phyloP scores from a whole-genome alignment of 768 basidiomycete genomes.

The Calocera cornea region DNA sequence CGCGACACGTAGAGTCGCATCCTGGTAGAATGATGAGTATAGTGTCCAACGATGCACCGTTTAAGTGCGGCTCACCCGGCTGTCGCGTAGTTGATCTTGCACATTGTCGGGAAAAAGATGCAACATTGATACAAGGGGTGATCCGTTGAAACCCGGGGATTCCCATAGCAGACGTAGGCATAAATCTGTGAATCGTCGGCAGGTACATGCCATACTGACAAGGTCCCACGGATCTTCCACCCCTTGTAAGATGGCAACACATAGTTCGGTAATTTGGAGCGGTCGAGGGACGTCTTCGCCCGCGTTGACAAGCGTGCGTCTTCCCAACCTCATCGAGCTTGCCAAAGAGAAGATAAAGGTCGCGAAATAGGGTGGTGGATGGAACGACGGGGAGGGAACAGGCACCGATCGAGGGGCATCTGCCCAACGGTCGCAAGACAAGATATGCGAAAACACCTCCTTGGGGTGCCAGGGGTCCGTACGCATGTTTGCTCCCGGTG shows the following conservation, averaged over 20 bases:
- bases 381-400: not conserved
- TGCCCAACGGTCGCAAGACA: not conserved
- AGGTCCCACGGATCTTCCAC: not conserved
- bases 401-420: not conserved
- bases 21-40: not conserved
- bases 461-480: constrained; percentile 3
- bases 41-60: not conserved
- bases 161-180: not conserved
- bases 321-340: not conserved
- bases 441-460: not conserved
- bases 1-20: not conserved
- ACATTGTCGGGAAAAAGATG: not conserved
- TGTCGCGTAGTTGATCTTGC: not conserved
- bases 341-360: not conserved
- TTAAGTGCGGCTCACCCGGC: not conserved
- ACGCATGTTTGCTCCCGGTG: not conserved
- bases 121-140: not conserved
- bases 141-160: not conserved
- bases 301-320: not conserved
- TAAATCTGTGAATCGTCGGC: not conserved
- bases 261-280: not conserved
- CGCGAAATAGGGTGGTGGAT: too few species aligned
- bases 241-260: not conserved
- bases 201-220: not conserved
- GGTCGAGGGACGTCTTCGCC: not conserved